Evolutionary conservation across 805 yeast genomes (phyloP).

Genomic region (Starmerella vaccinii): DNA sequence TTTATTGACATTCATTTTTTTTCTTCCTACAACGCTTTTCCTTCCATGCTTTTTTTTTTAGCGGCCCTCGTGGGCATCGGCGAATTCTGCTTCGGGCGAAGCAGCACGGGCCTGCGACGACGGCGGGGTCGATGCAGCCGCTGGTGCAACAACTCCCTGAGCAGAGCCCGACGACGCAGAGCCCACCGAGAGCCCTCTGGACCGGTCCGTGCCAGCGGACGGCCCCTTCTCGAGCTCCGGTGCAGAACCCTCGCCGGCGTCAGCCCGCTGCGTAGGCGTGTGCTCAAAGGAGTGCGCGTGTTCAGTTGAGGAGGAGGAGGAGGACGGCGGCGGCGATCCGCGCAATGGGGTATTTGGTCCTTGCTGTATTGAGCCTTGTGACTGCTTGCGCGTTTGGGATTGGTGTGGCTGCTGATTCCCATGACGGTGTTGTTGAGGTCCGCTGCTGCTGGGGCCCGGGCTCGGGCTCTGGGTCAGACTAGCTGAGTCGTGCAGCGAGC

Average conservation of each 20-base stretch:
- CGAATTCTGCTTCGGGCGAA: conserved; percentile 2
- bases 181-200: not conserved
- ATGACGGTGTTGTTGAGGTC: not conserved
- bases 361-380: not conserved
- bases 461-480: conserved; percentile 2
- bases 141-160: not conserved
- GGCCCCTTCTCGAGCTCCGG: not conserved
- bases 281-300: not conserved
- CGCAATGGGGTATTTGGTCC: not conserved
- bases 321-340: not conserved
- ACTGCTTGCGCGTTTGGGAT: not conserved
- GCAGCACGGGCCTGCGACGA: not conserved
- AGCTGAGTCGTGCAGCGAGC: not conserved
- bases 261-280: not conserved
- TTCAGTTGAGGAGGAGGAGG: not conserved
- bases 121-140: conserved; percentile 2
- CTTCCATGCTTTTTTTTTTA: not conserved
- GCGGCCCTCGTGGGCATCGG: not conserved
- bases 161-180: not conserved
- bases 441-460: not conserved
- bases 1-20: conserved; percentile 2
- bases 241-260: not conserved
- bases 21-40: too few relatives aligned
- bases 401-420: not conserved
- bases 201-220: conserved; percentile 2